Conservation (phyloP, 2,329 filamentous ascomycete genomes). For the Claviceps paspali region DNA sequence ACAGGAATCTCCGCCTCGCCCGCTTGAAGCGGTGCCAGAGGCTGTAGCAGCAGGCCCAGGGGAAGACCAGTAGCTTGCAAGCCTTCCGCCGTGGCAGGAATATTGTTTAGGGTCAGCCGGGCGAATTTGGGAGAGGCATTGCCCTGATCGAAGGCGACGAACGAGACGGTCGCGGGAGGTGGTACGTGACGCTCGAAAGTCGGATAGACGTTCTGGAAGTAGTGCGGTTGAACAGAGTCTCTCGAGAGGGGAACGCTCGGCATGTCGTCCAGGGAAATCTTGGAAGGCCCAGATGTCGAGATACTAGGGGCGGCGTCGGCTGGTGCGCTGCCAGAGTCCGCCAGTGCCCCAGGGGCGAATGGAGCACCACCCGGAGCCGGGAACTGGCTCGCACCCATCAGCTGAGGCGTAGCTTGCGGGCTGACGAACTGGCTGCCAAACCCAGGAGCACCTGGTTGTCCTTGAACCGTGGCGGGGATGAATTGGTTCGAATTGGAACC, state of each 20-base stretch:
- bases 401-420: slow-evolving; percentile 26
- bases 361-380: slow-evolving; percentile 39
- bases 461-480: slow-evolving; percentile 17
- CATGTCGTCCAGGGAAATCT: slow-evolving; percentile 81
- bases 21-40: slow-evolving; percentile 64
- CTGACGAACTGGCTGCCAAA: slow-evolving; percentile 31
- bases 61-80: slow-evolving; percentile 69
- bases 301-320: slow-evolving; percentile 18
- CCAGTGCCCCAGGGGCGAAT: slow-evolving; percentile 14
- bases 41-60: slow-evolving; percentile 77
- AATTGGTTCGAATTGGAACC: slow-evolving; percentile 32
- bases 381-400: slow-evolving; percentile 37
- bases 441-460: slow-evolving; percentile 12
- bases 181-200: slow-evolving; percentile 91
- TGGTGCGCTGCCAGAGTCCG: slow-evolving; percentile 11
- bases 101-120: slow-evolving; percentile 82
- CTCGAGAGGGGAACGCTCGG: slow-evolving; percentile 79
- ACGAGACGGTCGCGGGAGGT: slow-evolving; percentile 75
- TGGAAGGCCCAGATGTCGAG: slow-evolving; percentile 21
- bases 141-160: slow-evolving; percentile 88
- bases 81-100: slow-evolving; percentile 69
- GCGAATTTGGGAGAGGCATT: slow-evolving; percentile 93
- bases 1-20: slow-evolving; percentile 83
- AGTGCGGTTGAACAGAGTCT: slow-evolving; percentile 70
- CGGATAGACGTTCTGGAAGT: slow-evolving; percentile 75